Evolutionary conservation across 306 rosid species (phyloP).

Genomic region (Vigna radiata): DNA sequence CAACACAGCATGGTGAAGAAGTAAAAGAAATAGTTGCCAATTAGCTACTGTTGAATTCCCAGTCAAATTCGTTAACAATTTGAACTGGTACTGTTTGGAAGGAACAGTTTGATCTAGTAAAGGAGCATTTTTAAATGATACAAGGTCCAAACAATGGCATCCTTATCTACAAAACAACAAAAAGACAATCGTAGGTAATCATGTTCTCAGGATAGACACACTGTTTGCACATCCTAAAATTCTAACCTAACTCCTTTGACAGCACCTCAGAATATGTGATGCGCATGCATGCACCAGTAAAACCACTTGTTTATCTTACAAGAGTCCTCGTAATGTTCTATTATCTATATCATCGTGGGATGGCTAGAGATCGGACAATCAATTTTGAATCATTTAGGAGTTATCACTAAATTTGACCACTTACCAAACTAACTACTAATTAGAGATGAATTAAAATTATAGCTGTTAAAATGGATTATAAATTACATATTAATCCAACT

Average conservation of each 20-base stretch:
- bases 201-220: not conserved
- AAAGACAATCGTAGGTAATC: not conserved
- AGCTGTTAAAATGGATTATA: too few species aligned
- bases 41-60: not conserved
- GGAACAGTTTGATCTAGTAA: not conserved
- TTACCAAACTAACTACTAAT: too few species aligned
- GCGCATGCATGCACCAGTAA: not conserved
- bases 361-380: too few species aligned
- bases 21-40: not conserved
- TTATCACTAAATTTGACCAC: too few species aligned
- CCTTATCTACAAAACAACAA: slow-evolving; percentile 24
- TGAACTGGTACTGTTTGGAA: not conserved
- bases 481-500: rapidly evolving
- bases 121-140: slow-evolving; percentile 13
- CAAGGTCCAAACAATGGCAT: slow-evolving; percentile 2
- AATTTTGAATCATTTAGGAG: too few species aligned
- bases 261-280: not conserved
- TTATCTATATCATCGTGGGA: too few species aligned
- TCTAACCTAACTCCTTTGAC: slow-evolving; percentile 17
- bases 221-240: not conserved
- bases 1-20: not conserved
- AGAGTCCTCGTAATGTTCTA: not conserved
- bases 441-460: too few species aligned
- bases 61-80: not conserved
- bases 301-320: slow-evolving; percentile 15